Evolutionary conservation across 106 monocot species (phyloP).

Genomic region (Apostasia shenzhenica): DNA sequence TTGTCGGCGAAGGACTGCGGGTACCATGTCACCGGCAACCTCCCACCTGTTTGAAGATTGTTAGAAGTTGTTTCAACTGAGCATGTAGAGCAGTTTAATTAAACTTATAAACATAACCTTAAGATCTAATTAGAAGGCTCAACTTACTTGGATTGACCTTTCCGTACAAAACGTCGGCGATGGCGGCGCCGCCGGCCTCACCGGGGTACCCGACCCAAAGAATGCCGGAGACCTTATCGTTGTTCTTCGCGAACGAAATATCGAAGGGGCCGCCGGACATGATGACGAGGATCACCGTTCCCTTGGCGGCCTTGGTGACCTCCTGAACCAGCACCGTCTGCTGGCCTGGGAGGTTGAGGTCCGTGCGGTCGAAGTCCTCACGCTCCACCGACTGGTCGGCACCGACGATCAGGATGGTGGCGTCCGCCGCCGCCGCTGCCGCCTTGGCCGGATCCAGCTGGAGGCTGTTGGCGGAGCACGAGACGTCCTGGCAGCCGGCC

Average conservation of each 20-base stretch:
- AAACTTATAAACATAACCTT: too few relatives aligned
- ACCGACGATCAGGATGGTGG: constrained; percentile 71
- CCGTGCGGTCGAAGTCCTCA: constrained; percentile 61
- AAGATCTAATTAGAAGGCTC: too few relatives aligned
- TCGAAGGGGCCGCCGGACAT: constrained; percentile 96
- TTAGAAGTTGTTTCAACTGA: too few relatives aligned
- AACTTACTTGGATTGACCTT: constrained; percentile 74
- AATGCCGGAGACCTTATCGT: constrained; percentile 50
- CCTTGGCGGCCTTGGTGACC: constrained; percentile 70
- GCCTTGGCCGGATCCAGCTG: constrained; percentile 57
- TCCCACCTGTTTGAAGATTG: constrained; percentile 43
- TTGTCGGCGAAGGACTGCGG: constrained; percentile 58
- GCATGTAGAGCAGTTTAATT: too few relatives aligned
- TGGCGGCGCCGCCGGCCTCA: constrained; percentile 75
- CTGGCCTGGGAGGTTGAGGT: constrained; percentile 70
- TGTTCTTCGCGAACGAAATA: constrained; percentile 59
- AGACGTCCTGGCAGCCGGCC: constrained; percentile 53
- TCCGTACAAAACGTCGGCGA: constrained; percentile 85
- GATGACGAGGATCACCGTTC: constrained; percentile 81
- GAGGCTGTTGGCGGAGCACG: constrained; percentile 44
- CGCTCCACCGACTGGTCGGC: constrained; percentile 74
- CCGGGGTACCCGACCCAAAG: constrained; percentile 96
- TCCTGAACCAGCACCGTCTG: constrained; percentile 56
- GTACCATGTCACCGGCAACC: constrained; percentile 91
- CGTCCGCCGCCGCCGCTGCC: constrained; percentile 65